Evolutionary conservation across 345 rosid genomes (phyloP).

Genomic region (Gossypium raimondii): DNA sequence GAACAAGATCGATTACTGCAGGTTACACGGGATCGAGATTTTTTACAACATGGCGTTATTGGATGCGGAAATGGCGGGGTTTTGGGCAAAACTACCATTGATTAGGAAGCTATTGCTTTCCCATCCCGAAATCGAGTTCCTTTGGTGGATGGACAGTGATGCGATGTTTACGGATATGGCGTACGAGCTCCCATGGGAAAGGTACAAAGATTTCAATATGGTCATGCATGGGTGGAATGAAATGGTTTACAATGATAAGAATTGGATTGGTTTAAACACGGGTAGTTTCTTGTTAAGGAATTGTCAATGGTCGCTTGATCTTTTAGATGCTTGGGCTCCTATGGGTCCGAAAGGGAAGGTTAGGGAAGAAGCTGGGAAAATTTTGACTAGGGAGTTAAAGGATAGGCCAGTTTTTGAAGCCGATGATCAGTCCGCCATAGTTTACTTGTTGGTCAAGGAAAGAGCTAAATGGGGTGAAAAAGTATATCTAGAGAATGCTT

Average conservation of each 20-base stretch:
- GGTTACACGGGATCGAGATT: conserved; percentile 64
- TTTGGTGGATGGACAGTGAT: conserved; percentile 88
- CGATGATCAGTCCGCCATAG: conserved; percentile 74
- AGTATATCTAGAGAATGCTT: conserved; percentile 62
- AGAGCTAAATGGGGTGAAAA: conserved; percentile 59
- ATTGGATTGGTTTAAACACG: conserved; percentile 69
- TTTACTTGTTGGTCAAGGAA: conserved; percentile 55
- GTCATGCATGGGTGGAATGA: conserved; percentile 82
- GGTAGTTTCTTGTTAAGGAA: conserved; percentile 68
- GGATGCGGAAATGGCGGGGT: conserved; percentile 75
- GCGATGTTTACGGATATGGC: conserved; percentile 81
- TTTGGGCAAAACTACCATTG: conserved; percentile 77
- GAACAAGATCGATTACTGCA: conserved; percentile 74
- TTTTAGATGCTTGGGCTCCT: conserved; percentile 72
- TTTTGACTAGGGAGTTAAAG: conserved; percentile 58
- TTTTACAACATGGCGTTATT: conserved; percentile 67
- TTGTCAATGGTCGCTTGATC: conserved; percentile 60
- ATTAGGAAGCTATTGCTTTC: conserved; percentile 54
- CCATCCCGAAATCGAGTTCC: conserved; percentile 68
- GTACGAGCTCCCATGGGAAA: conserved; percentile 76
- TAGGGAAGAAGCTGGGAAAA: conserved; percentile 60
- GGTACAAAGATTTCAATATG: conserved; percentile 51
- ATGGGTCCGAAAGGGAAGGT: conserved; percentile 71
- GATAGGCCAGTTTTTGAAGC: conserved; percentile 65
- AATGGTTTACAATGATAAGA: conserved; percentile 63